Evolutionary conservation across 257 asterid genomes (phyloP).

Genomic region (Solanum peruvianum): DNA sequence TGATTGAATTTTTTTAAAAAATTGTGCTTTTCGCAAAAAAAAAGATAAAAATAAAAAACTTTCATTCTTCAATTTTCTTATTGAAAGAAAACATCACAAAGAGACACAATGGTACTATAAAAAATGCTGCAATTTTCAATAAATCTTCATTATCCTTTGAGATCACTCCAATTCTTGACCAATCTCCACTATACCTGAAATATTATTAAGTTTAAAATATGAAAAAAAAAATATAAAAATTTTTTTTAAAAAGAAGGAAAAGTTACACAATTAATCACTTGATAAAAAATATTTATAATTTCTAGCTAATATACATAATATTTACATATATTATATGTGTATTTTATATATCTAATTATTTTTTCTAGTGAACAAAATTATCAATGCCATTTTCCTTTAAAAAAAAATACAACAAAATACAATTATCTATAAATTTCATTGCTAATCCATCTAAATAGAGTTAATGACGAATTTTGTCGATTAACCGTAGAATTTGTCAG

Average conservation of each 20-base stretch:
- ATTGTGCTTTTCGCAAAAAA: not conserved
- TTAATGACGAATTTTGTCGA: not conserved
- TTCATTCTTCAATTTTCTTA: conserved; percentile 18
- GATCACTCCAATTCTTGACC: conserved; percentile 84
- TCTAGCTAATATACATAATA: not conserved
- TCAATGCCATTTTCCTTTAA: not conserved
- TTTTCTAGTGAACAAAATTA: not conserved
- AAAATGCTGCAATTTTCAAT: conserved; percentile 55
- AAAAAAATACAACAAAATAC: too few species aligned
- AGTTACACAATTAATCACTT: not conserved
- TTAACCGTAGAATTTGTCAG: not conserved
- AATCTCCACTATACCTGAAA: conserved; percentile 85
- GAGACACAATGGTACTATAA: conserved; percentile 54
- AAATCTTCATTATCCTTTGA: conserved; percentile 50
- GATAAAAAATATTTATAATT: not conserved
- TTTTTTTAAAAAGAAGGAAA: not conserved
- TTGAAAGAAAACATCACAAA: conserved; percentile 26
- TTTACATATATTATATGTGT: not conserved
- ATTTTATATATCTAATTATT: not conserved
- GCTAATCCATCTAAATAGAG: not conserved
- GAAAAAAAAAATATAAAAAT: too few species aligned
- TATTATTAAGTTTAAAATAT: not conserved
- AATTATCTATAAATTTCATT: not conserved
- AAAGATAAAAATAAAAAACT: not conserved
- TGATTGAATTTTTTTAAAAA: not conserved